Evolutionary conservation across 2,329 filamentous ascomycete genomes (phyloP), one percentile per base, ranked within the genome.

Genomic region (Didymella arachidicola): DNA sequence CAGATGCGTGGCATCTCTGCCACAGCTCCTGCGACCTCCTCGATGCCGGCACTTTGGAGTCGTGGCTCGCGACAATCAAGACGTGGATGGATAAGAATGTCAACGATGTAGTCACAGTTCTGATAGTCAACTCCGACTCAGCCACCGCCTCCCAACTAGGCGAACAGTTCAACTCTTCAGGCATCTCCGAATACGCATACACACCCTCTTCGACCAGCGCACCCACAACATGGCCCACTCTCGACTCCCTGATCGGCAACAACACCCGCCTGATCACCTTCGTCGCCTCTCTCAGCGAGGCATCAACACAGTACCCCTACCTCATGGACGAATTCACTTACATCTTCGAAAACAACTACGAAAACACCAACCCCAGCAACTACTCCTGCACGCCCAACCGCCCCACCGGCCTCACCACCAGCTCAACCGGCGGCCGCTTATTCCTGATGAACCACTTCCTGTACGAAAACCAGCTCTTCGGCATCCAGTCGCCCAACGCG

Each of bases 401-500:
- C 0, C 91, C 91, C 0, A 76, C 82, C 0, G 75, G 76, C 6
- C 78, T 87, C 32, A 73, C 77, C 22, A 69, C 89, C 1, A 71
- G 90, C 26, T 71, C 80, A 0, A 81, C 82, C 1, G 53, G 53
- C 30, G 84, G 85, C 65, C 83, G 86, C 67, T 83, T 95, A 73
- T 86, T 90, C 26, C 80, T 95, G 10, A 83, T 91, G 80, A 95
- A 95, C 81, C 91, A 95, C 79, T 94, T 95, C 80, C 83, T 89
- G 52, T 88, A 93, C 79, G 79, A 82, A 57, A 77, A 72, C 5
- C 72, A 87, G 22, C 73, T 80, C 1, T 74, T 78, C 51, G 73
- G 72, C 19, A 75, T 78, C 38, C 68, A 77, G 60, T 68, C 64
- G 29, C 75, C 76, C n/a, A 74, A 81, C 18, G 75, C 82, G 4